A percentile compares a stretch with the other conserved stretches of the same genome.
These are phyloP conservation scores for Apiotrichum porosum DNA, from an alignment of 1,284 basidiomycete genomes.

Conservation along the genomic window DNA sequence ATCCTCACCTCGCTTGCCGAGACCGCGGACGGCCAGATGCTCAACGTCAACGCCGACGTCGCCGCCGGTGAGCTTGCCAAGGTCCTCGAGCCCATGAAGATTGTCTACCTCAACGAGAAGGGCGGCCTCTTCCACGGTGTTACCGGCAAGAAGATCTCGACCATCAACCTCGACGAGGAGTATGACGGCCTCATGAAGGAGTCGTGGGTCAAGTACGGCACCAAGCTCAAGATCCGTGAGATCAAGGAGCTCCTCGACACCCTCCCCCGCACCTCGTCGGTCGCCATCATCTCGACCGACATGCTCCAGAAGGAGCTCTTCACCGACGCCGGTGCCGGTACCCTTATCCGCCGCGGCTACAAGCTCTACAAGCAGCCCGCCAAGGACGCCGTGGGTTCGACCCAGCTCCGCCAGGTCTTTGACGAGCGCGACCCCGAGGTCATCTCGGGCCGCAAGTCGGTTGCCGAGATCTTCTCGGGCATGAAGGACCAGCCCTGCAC, in stretches of 20 bases:
- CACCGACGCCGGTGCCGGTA: conserved; percentile 96
- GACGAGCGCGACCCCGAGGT: conserved; percentile 94
- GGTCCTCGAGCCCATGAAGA: conserved; percentile 96
- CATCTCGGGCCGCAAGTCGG: conserved; percentile 73
- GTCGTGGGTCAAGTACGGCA: conserved; percentile 99
- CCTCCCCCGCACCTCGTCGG: conserved; percentile 94
- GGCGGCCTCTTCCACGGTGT: conserved; percentile 97
- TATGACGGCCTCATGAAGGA: conserved; percentile 96
- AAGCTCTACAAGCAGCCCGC: conserved; percentile 87
- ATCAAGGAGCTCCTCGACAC: conserved; percentile 99
- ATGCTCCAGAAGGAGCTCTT: conserved; percentile 97
- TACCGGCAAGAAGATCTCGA: conserved; percentile 86
- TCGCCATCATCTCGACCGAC: conserved; percentile 93
- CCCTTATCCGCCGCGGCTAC: conserved; percentile 94
- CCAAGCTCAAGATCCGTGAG: conserved; percentile 97
- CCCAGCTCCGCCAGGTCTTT: conserved; percentile 86
- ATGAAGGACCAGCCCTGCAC: conserved; percentile 81
- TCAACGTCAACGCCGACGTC: conserved; percentile 96
- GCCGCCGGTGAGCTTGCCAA: conserved; percentile 93
- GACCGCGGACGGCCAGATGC: conserved; percentile 83
- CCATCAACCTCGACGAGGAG: conserved; percentile 99
- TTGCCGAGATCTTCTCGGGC: conserved; percentile 80
- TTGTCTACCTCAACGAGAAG: conserved; percentile 98
- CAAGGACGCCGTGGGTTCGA: conserved; percentile 80
- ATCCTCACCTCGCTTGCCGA: conserved; percentile 90